Conservation (phyloP, 257 asterid species). For the Ophiorrhiza pumila region DNA sequence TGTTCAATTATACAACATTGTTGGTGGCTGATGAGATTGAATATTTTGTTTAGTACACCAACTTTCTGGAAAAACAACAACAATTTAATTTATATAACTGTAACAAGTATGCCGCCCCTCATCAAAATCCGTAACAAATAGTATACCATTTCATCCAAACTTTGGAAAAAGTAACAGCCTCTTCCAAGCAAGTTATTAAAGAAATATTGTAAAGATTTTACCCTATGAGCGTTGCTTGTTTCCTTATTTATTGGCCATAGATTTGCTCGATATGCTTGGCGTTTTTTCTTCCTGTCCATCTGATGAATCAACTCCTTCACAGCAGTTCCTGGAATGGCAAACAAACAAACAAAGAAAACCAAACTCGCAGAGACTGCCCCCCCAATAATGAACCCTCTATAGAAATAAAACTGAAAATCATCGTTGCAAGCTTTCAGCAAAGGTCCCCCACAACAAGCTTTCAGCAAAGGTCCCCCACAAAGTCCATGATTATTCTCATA, state of each 20-base stretch:
- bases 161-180: too few species aligned
- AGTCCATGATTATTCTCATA: conserved; percentile 20
- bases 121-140: too few species aligned
- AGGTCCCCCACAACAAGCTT: conserved; percentile 1
- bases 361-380: neutral
- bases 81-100: too few species aligned
- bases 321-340: neutral
- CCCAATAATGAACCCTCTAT: neutral
- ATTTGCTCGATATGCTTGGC: neutral
- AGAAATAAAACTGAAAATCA: neutral
- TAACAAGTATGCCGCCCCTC: too few species aligned
- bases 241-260: neutral
- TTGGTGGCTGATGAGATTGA: too few species aligned
- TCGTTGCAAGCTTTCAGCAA: neutral
- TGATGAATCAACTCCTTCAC: neutral
- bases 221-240: neutral
- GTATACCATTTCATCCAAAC: too few species aligned
- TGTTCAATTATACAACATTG: too few species aligned
- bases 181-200: too few species aligned
- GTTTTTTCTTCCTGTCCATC: neutral
- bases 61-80: too few species aligned
- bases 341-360: neutral
- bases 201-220: neutral
- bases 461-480: conserved; percentile 24
- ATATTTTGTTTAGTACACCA: too few species aligned